A percentile compares a stretch with the other conserved stretches of the same genome.
Conservation (phyloP, 129 eudicot genomes). For the Artemisia argyi region DNA sequence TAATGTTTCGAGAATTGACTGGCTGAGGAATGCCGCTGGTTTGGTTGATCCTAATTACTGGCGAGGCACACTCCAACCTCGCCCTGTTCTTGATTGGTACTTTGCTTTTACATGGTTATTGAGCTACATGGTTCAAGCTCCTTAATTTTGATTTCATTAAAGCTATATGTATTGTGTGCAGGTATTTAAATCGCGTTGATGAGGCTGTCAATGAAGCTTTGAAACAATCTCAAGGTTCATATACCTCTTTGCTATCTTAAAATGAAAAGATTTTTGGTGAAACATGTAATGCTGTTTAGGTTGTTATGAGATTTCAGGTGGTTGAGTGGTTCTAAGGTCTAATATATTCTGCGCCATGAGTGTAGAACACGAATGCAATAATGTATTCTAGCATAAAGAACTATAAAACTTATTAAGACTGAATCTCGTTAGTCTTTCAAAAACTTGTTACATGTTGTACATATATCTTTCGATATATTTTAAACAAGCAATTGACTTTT, state of each 20-base stretch:
- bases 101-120: background rate
- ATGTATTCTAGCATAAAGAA: background rate
- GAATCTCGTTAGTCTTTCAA: too few relatives aligned
- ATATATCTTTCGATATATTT: background rate
- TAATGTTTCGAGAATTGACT: constrained; percentile 85
- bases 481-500: background rate
- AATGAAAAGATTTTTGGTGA: too few relatives aligned
- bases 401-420: background rate
- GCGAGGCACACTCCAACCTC: constrained; percentile 94
- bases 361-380: background rate
- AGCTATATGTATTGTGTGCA: constrained; percentile 23
- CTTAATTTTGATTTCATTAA: background rate
- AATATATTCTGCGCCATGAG: background rate
- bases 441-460: background rate
- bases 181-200: constrained; percentile 80
- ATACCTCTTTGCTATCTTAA: background rate
- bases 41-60: constrained; percentile 86
- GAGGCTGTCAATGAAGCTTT: constrained; percentile 84
- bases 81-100: constrained; percentile 97
- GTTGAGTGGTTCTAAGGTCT: background rate
- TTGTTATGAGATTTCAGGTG: too few relatives aligned
- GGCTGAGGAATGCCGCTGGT: constrained; percentile 99
- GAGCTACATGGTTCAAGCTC: background rate
- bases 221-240: constrained; percentile 73
- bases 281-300: too few relatives aligned